Evolutionary conservation across 78 protist species (phyloP), one percentile per base, ranked within the genome.

Genomic region (Bigelowiella natans): DNA sequence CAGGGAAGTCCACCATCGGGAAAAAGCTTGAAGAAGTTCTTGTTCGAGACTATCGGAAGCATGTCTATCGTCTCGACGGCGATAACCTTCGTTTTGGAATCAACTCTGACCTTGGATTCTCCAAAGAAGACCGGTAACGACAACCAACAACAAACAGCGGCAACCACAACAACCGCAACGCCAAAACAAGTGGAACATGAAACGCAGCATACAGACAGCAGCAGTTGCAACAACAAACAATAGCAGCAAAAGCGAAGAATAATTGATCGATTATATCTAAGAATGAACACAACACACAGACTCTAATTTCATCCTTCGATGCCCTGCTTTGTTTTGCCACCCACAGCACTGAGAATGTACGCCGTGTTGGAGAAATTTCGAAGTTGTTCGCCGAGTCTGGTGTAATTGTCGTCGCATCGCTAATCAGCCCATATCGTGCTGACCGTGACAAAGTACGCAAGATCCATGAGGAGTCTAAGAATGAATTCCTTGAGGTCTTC

Each of bases 21-120:
- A 0, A 37, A 36, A 86, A 63, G 31, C 92, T 92, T 39, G 93
- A 92, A 89, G 0, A 7, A 30, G 73, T 51, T 51, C 73, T 51
- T 18, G 18, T 51, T 18, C 7, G 18, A 18, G 73, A 31, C 31
- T n/a, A 1, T 1, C 88, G 86, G 30, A 38, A 64, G 38, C 2
- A 1, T 84, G 84, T 37, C 40, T 92, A 64, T 89, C 84, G 90
- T 38, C 90, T 92, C 83, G 93, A 92, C 85, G 93, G 93, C 18
- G 93, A 92, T 91, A 92, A 92, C 93, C 86, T 92, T 39, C 90
- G 93, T 73, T 40, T 83, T 36, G 93, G 93, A 36, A 91, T 92
- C 39, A 88, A 85, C 38, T 38, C 51, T 0, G 91, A 92, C 90
- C 91, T 92, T 31, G 89, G 90, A 38, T 85, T 92, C 73, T 51